These are phyloP conservation scores for Cryphonectria radicalis DNA, from an alignment of 2,329 filamentous ascomycete genomes.

Conservation along the genomic window DNA sequence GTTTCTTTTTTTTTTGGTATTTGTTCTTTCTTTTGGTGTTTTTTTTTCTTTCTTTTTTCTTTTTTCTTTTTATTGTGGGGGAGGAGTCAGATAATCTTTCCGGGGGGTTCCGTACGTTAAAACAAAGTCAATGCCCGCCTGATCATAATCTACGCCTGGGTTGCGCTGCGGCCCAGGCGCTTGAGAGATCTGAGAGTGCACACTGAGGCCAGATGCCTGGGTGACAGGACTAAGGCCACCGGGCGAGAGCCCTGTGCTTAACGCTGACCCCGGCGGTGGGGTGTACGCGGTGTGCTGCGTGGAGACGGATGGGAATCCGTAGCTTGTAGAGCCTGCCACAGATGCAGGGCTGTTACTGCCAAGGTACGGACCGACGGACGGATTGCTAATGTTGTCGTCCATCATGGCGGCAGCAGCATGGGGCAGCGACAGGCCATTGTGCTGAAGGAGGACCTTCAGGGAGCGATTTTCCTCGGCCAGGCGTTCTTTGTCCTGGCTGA, in stretches of 20 bases:
- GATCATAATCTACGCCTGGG: conserved; percentile 70
- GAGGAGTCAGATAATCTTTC: conserved; percentile 9
- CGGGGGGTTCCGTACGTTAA: conserved; percentile 75
- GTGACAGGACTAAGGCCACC: conserved; percentile 29
- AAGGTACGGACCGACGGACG: conserved; percentile 43
- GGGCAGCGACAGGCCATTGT: conserved; percentile 52
- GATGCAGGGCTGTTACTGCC: conserved; percentile 37
- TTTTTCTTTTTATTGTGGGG: conserved; percentile 3
- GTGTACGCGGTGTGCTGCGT: conserved; percentile 49
- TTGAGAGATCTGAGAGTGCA: conserved; percentile 37
- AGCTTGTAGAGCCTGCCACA: conserved; percentile 58
- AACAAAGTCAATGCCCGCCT: conserved; percentile 87
- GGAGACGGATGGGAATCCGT: conserved; percentile 50
- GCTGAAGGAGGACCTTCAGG: conserved; percentile 62
- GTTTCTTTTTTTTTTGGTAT: not conserved
- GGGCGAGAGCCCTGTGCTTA: conserved; percentile 26
- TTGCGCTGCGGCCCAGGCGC: conserved; percentile 39
- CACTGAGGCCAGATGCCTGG: conserved; percentile 37
- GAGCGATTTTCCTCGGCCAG: conserved; percentile 79
- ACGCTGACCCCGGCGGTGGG: conserved; percentile 43
- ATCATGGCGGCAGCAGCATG: conserved; percentile 34
- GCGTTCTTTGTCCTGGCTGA: conserved; percentile 75
- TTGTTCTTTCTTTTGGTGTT: not conserved
- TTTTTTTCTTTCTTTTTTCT: not conserved
- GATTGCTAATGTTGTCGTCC: conserved; percentile 52